These are phyloP conservation scores for Aotearoamyces nothofagi DNA, from an alignment of 2,329 filamentous ascomycete species.

Conservation along the genomic window DNA sequence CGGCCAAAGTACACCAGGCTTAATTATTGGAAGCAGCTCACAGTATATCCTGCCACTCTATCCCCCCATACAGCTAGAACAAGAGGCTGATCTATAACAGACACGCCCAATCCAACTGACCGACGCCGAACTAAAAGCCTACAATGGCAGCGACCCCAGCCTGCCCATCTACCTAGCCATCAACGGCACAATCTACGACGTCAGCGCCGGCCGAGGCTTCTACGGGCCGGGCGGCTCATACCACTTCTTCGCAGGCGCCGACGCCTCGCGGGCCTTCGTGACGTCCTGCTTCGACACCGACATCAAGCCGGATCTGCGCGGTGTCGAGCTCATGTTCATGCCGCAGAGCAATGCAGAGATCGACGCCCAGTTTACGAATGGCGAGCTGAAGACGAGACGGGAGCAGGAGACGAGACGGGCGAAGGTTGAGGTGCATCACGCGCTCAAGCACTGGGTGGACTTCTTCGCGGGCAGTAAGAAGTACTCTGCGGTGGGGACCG, in stretches of 20 bases:
- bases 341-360: conserved; percentile 46
- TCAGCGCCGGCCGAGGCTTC: conserved; percentile 48
- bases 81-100: conserved; percentile 20
- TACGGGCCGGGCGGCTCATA: conserved; percentile 83
- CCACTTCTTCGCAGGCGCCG: conserved; percentile 70
- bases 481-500: conserved; percentile 67
- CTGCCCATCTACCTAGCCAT: conserved; percentile 84
- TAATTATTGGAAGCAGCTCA: conserved; percentile 8
- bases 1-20: conserved; percentile 12
- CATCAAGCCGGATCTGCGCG: conserved; percentile 67
- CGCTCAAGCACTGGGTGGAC: conserved; percentile 65
- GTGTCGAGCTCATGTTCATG: conserved; percentile 75
- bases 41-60: background rate
- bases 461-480: conserved; percentile 71
- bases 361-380: conserved; percentile 40
- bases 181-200: conserved; percentile 77
- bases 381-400: conserved; percentile 35
- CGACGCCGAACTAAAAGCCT: conserved; percentile 54
- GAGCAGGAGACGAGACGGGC: conserved; percentile 52
- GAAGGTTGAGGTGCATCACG: conserved; percentile 44
- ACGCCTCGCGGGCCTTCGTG: conserved; percentile 78
- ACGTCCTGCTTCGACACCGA: conserved; percentile 80
- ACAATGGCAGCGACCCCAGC: conserved; percentile 60
- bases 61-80: background rate
- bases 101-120: conserved; percentile 54